phyloP scores from a whole-genome alignment of 2,329 filamentous ascomycete genomes.

The Kalmusia sp. region DNA sequence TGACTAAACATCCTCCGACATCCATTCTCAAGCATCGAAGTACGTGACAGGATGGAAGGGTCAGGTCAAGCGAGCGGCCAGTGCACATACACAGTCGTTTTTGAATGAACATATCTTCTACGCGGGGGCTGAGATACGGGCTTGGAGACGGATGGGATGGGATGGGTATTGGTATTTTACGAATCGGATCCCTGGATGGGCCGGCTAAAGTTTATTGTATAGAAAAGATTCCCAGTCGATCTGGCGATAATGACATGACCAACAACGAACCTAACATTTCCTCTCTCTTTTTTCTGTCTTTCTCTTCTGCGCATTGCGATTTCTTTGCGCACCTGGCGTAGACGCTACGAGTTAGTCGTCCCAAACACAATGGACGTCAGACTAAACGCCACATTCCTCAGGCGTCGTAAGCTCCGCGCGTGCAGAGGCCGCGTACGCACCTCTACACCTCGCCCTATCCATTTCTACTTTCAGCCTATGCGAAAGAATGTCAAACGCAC shows the following conservation, averaged over 20 bases:
- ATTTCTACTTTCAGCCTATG: too few species aligned
- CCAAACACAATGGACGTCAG: conserved; percentile 4
- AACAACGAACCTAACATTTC: neutral
- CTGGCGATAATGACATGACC: conserved; percentile 5
- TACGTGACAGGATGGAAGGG: too few species aligned
- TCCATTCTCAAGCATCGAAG: neutral
- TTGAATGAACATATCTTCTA: conserved; percentile 3
- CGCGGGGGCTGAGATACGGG: neutral
- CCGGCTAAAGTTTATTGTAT: conserved; percentile 9
- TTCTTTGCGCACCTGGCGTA: neutral
- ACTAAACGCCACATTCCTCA: neutral
- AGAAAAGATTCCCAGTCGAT: conserved; percentile 10
- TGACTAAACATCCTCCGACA: neutral
- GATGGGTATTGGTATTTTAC: neutral
- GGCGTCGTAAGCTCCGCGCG: conserved; percentile 5
- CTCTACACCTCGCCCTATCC: too few species aligned
- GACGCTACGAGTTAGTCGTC: neutral
- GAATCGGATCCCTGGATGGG: neutral
- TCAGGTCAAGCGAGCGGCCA: neutral
- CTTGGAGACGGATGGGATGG: conserved; percentile 3
- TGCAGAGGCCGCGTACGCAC: too few species aligned
- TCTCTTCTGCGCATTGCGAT: neutral
- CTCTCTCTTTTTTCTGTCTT: neutral
- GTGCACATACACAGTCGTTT: neutral
- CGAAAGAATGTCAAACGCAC: too few species aligned